These are phyloP conservation scores for Cyberlindnera xishuangbannaensis DNA, from an alignment of 805 yeast species.

Conservation along the genomic window DNA sequence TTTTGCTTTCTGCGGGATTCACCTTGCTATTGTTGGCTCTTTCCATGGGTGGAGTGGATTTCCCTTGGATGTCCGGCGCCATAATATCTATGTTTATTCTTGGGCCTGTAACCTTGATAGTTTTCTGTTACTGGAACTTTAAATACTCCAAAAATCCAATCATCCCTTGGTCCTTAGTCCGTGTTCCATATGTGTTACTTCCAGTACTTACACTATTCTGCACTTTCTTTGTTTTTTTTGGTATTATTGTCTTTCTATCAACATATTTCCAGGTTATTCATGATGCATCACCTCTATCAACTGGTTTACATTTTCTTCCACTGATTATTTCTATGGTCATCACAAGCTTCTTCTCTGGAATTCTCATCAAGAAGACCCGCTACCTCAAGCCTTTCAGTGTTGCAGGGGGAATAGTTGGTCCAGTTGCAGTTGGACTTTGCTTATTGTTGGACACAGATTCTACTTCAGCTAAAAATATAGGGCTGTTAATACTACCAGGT, in stretches of 20 bases:
- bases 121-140: slow-evolving; percentile 3
- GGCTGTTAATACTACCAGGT: slow-evolving; percentile 31
- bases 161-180: slow-evolving; percentile 20
- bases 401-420: slow-evolving; percentile 24
- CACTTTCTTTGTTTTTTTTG: slow-evolving; percentile 4
- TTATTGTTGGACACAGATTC: slow-evolving; percentile 28
- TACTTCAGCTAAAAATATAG: slow-evolving; percentile 26
- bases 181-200: not conserved
- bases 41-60: slow-evolving; percentile 48
- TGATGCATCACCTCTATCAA: slow-evolving; percentile 32
- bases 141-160: slow-evolving; percentile 5
- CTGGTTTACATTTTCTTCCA: slow-evolving; percentile 42
- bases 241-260: slow-evolving; percentile 3
- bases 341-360: slow-evolving; percentile 19
- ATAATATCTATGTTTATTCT: slow-evolving; percentile 35
- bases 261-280: slow-evolving; percentile 25
- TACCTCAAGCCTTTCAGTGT: slow-evolving; percentile 30
- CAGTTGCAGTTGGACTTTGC: slow-evolving; percentile 32
- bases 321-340: slow-evolving; percentile 34
- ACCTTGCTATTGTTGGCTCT: slow-evolving; percentile 43
- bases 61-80: slow-evolving; percentile 48
- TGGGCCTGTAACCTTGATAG: not conserved
- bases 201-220: not conserved
- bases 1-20: slow-evolving; percentile 35
- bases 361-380: slow-evolving; percentile 28